Conservation (phyloP, 352 stramenopile genomes). For the Globisporangium viniferum region DNA sequence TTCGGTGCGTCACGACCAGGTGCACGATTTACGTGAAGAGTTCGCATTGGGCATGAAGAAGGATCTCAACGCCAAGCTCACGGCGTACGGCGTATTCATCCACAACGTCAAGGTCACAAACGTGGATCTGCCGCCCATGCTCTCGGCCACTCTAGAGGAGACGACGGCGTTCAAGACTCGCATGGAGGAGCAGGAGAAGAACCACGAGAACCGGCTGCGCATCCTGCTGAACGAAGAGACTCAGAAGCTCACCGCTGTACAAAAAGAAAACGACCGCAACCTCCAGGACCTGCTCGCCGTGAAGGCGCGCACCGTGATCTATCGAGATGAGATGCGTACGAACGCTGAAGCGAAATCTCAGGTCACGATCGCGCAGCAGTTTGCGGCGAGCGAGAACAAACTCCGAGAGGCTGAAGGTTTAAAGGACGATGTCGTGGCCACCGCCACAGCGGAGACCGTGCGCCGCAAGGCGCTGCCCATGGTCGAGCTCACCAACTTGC, state of each 20-base stretch:
- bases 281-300: conserved; percentile 72
- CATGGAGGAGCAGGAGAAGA: conserved; percentile 89
- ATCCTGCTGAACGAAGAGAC: conserved; percentile 85
- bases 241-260: conserved; percentile 71
- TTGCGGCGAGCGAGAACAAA: conserved; percentile 55
- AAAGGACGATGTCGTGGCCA: conserved; percentile 64
- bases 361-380: conserved; percentile 65
- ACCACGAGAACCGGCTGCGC: conserved; percentile 83
- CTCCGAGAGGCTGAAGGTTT: conserved; percentile 65
- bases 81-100: conserved; percentile 73
- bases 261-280: conserved; percentile 77
- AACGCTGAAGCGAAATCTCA: conserved; percentile 71
- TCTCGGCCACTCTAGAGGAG: conserved; percentile 73
- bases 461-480: conserved; percentile 55
- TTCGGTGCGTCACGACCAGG: conserved; percentile 78
- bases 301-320: conserved; percentile 67
- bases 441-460: conserved; percentile 47
- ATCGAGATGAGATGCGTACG: conserved; percentile 74
- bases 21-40: conserved; percentile 78
- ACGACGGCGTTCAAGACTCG: conserved; percentile 85
- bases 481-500: conserved; percentile 55
- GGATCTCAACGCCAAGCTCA: conserved; percentile 73
- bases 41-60: conserved; percentile 85
- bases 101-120: conserved; percentile 89
- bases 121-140: conserved; percentile 57